These are phyloP conservation scores for Dioszegia crocea DNA, from an alignment of 768 basidiomycete species.

Conservation along the genomic window DNA sequence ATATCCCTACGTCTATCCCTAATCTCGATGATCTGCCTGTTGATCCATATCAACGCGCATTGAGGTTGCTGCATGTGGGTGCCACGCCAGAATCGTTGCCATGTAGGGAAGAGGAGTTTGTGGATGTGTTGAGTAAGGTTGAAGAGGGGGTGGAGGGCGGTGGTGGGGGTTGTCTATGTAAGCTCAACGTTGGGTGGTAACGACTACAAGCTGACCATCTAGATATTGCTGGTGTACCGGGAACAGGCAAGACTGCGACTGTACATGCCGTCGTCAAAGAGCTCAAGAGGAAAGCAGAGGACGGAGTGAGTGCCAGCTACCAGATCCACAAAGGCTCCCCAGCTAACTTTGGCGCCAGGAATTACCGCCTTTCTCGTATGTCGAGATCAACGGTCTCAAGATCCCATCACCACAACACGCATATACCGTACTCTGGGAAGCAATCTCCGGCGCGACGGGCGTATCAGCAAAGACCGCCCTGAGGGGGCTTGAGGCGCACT, in stretches of 20 bases:
- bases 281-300: conserved; percentile 79
- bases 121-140: conserved; percentile 66
- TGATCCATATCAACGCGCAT: conserved; percentile 79
- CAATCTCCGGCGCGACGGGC: conserved; percentile 74
- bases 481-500: conserved; percentile 70
- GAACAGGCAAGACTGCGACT: conserved; percentile 86
- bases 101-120: conserved; percentile 81
- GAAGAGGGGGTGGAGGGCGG: conserved; percentile 85
- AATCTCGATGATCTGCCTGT: conserved; percentile 58
- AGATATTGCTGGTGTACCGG: conserved; percentile 99
- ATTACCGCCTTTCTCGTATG: conserved; percentile 87
- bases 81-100: conserved; percentile 84
- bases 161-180: conserved; percentile 92
- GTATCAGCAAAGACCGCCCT: conserved; percentile 73
- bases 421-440: conserved; percentile 87
- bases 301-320: conserved; percentile 57
- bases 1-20: conserved; percentile 39
- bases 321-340: background rate
- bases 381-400: conserved; percentile 94
- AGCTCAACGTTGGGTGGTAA: conserved; percentile 45
- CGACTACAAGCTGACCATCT: background rate
- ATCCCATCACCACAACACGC: conserved; percentile 90
- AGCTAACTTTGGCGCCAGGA: conserved; percentile 57
- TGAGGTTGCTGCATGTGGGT: conserved; percentile 88
- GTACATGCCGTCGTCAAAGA: conserved; percentile 89